Evolutionary conservation across 148 eudicot species (phyloP), one percentile per base, ranked within the genome.

Genomic region (Fagopyrum tataricum): DNA sequence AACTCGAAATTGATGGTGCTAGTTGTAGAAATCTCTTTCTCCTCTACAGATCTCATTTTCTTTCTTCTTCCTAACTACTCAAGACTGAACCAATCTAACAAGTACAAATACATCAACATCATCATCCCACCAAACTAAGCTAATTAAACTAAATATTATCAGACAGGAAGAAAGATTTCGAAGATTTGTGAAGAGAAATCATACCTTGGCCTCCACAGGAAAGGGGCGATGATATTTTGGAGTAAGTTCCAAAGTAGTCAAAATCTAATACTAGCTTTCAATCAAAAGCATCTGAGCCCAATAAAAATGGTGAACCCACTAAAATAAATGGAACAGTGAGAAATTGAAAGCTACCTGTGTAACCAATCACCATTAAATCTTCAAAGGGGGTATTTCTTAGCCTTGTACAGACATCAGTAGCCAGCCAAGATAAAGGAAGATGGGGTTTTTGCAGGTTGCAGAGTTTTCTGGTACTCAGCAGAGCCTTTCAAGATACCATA

Each of bases 1-100:
- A 90, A 93, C 87, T 90, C 96, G 71, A 87, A 87, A 74, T 74
- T 86, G 48, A 77, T 84, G 74, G 75, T 67, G 67, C 80, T 82
- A 20, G 83, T 75, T 67, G 79, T 82, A 31, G 90, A 71, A 7
- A 83, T 82, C 72, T 90, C 96, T 81, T 90, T 92, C 78, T 92
- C 97, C 76, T 92, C 97, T 58, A 88, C 77, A 48, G 96, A 84
- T 84, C 97, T 92, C 97, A 92, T 87, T 76, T 76, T 79, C 74
- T 14, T 66, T n/a, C 69, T 43, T 44, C 51, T 67, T 42, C 52
- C 41, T 26, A 15, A 4, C 20, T 31, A 37, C 20, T 64, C 39
- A 3, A 6, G 1, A 64, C 2, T 10, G 26, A 12, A 24, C 41
- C 11, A 21, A 23, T 52, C 23, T 4, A 51, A 15, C 18, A 51